Percentiles rank a stretch among this genome's conserved stretches.
Evolutionary conservation across 2,329 filamentous ascomycete species (phyloP).

Genomic region (Xylariaceae sp.): DNA sequence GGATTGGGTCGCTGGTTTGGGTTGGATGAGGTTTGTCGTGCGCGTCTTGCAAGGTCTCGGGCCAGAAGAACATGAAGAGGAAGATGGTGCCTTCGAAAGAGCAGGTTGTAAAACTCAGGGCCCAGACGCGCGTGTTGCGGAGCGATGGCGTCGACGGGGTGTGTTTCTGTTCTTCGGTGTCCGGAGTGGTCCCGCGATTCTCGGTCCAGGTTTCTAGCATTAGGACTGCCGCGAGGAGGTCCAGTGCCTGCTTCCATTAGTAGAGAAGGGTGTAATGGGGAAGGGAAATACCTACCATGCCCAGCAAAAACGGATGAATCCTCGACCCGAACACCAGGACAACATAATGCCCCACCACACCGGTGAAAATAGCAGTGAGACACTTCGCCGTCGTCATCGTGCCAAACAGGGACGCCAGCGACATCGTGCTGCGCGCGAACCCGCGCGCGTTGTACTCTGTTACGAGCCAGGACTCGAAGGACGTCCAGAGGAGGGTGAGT

Average conservation of each 20-base stretch:
- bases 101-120: conserved; percentile 32
- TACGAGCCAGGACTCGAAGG: conserved; percentile 59
- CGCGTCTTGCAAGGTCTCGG: conserved; percentile 30
- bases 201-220: conserved; percentile 33
- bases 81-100: conserved; percentile 35
- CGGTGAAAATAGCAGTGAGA: conserved; percentile 47
- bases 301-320: conserved; percentile 45
- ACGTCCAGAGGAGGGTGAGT: conserved; percentile 53
- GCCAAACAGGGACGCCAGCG: conserved; percentile 47
- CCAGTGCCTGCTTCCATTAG: conserved; percentile 21
- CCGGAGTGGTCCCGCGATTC: conserved; percentile 18
- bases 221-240: conserved; percentile 27
- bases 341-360: conserved; percentile 45
- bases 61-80: conserved; percentile 34
- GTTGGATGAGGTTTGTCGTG: conserved; percentile 18
- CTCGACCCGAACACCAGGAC: conserved; percentile 43
- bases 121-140: conserved; percentile 29
- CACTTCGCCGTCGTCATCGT: conserved; percentile 47
- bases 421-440: conserved; percentile 35
- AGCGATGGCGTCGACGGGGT: not conserved
- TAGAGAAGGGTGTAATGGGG: not conserved
- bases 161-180: not conserved
- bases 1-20: conserved; percentile 6
- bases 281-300: conserved; percentile 28
- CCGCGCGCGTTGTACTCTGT: conserved; percentile 47